Evolutionary conservation across 768 basidiomycete species (phyloP).

Genomic region (Leucosporidium creatinivorum): DNA sequence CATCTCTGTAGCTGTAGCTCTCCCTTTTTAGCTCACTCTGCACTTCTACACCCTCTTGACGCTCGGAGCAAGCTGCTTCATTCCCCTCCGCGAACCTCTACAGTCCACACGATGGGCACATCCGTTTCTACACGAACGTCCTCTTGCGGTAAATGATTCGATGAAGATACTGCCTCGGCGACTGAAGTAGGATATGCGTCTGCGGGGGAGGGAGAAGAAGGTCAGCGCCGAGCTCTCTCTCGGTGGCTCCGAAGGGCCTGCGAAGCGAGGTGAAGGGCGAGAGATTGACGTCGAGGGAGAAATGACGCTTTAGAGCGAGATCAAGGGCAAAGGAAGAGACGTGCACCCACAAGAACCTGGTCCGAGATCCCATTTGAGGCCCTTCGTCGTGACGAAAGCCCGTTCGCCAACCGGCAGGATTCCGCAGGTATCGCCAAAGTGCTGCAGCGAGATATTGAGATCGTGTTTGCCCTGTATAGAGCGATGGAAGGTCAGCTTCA

Average conservation of each 20-base stretch:
- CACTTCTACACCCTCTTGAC: too few relatives aligned
- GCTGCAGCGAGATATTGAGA: constrained; percentile 63
- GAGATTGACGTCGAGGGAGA: too few relatives aligned
- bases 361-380: constrained; percentile 86
- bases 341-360: constrained; percentile 34
- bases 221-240: neutral
- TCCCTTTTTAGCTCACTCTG: too few relatives aligned
- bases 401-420: constrained; percentile 80
- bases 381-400: constrained; percentile 69
- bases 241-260: neutral
- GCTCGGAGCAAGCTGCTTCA: too few relatives aligned
- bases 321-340: too few relatives aligned
- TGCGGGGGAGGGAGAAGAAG: constrained; percentile 36
- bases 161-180: constrained; percentile 79
- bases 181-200: constrained; percentile 66
- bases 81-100: constrained; percentile 49
- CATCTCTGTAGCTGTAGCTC: too few relatives aligned
- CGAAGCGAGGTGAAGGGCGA: constrained; percentile 1
- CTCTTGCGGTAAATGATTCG: constrained; percentile 73
- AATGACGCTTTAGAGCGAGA: too few relatives aligned
- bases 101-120: constrained; percentile 83
- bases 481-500: constrained; percentile 1
- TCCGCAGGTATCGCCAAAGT: constrained; percentile 83
- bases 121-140: constrained; percentile 68
- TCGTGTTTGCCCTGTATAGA: constrained; percentile 67